Base-by-base conservation (phyloP, 805 yeast species). In the Myxozyma kluyveri region DNA sequence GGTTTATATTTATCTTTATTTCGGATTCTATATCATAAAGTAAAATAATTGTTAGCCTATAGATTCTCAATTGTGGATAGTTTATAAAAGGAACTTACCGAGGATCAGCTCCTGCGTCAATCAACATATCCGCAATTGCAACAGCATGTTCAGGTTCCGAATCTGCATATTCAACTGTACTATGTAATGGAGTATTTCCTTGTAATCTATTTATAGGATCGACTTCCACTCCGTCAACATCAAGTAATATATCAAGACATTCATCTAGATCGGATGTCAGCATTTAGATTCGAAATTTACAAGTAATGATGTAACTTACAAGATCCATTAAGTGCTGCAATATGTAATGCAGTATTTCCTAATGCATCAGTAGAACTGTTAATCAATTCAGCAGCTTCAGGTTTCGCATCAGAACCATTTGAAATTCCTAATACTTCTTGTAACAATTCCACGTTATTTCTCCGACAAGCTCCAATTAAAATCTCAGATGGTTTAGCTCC, bases 101-200 rank as follows among this genome's bases (percentile, higher is more conserved):
- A 2, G 95, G 87, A 69, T 90, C 93, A 1, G 93, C 83, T 2
- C 99, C 98, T 26, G 95, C 96, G 63, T 90, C 96, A 37, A 93
- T 72, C 56, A 93, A 76, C 66, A 84, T 85, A 63, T 87, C 95
- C 10, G 83, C 80, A 31, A 89, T 74, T 60, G 83, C 87, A 22
- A 75, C 72, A 0, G 96, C 96, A 67, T 85, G 89, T 54, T 87
- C 96, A 0, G 93, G 87, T 64, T 91, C 96, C 23, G 81, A 82
- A 42, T 74, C 73, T 12, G 90, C 76, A 67, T 86, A 91, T 55
- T 78, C 78, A 10, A 84, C 96, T 3, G 96, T 95, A 56, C 79
- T 71, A 69, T 91, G 98, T 57, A 93, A 76, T 12, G 99, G 97
- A 1, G 97, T 88, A 59, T 87, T 90, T 35, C 89, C 90, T 47